Conservation (phyloP, 495 filamentous ascomycete species). For the Niebla homalea region DNA sequence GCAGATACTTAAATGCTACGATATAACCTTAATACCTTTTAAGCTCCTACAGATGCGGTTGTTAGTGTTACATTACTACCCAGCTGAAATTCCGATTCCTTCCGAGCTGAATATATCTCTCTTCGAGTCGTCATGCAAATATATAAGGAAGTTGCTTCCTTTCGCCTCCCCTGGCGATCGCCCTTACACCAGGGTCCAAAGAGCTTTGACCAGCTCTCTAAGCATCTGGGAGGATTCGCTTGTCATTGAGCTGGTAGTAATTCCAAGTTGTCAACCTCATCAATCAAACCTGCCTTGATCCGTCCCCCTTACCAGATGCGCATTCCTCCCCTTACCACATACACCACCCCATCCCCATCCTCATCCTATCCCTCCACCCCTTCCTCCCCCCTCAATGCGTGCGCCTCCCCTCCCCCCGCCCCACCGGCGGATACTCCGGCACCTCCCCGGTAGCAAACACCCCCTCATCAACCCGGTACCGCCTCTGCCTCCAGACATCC, state of each 20-base stretch:
- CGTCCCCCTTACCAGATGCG: no score
- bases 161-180: neutral
- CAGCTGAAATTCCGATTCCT: neutral
- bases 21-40: neutral
- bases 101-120: neutral
- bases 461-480: conserved; percentile 28
- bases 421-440: conserved; percentile 5
- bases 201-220: conserved; percentile 1
- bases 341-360: no score
- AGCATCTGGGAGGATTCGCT: no score
- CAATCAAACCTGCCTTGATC: no score
- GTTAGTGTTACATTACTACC: neutral
- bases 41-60: neutral
- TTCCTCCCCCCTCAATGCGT: neutral
- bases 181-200: neutral
- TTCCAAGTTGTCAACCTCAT: no score
- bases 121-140: neutral
- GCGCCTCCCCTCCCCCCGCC: neutral
- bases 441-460: conserved; percentile 18
- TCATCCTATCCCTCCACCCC: neutral
- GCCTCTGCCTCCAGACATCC: conserved; percentile 76
- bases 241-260: no score
- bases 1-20: neutral
- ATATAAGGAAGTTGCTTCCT: neutral
- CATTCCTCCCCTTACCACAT: no score